Base-by-base conservation (phyloP, 768 basidiomycete genomes). In the Megacollybia marginata region DNA sequence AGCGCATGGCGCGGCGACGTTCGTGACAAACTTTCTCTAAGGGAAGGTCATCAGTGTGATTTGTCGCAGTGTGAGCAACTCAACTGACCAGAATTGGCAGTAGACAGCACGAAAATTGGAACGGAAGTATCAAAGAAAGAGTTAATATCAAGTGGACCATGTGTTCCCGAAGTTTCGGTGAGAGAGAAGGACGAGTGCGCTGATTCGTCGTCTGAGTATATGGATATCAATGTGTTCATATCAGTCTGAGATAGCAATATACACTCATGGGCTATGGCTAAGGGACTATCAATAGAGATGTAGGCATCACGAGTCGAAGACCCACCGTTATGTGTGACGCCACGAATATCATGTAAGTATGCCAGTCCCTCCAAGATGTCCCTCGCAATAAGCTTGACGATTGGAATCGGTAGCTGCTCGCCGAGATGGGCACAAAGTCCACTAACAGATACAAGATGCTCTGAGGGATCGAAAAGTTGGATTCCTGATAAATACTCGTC, bases 301-400 rank as follows among this genome's bases (percentile, higher is more conserved):
- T 38, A 40, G 40, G 16, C 9, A 50, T 16, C 13, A 28, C 31
- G 48, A n/a, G 15, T 23, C 28, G 33, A 15, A 31, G 28, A 52
- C 59, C 40, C 45, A 59, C 59, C 53, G 31, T 55, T 35, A 36
- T 63, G 54, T 11, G 54, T 44, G 43, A 55, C 34, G 18, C 53
- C 58, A 12, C 35, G 36, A 42, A 42, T 47, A 13, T 53, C 48
- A 31, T 61, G 50, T 3, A 58, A 33, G 23, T 55, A 42, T 40
- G 54, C 51, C 44, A 64, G 48, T 33, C 36, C 56, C 10, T 55
- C 55, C 44, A 64, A 53, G 10, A 64, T 54, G 47, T 64, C 62
- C 48, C 61, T 48, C 4, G 62, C 62, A 35, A 64, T 54, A 19
- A 61, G 58, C 53, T 64, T 64, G 36, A 59, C 59, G 19, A 61